Evolutionary conservation across 2,329 filamentous ascomycete species (phyloP).

Genomic region (Arthroderma sp.): DNA sequence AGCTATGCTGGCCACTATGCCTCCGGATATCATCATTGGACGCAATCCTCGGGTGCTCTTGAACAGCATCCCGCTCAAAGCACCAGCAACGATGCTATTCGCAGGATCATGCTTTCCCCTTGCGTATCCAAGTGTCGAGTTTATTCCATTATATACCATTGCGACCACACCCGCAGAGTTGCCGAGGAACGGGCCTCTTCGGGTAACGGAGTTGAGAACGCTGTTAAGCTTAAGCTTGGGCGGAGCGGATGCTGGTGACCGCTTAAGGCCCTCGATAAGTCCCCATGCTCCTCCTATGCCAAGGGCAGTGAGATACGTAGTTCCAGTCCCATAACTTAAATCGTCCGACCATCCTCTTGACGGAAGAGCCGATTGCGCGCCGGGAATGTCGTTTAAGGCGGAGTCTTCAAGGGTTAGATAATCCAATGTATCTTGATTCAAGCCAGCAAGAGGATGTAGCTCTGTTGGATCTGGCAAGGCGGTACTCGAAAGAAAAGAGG

Average conservation of each 20-base stretch:
- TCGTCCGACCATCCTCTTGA: conserved; percentile 97
- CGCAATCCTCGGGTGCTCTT: conserved; percentile 84
- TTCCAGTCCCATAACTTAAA: conserved; percentile 91
- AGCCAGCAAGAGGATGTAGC: conserved; percentile 82
- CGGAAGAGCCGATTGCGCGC: conserved; percentile 73
- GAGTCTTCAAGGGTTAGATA: conserved; percentile 93
- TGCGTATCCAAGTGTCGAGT: conserved; percentile 65
- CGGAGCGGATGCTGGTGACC: conserved; percentile 54
- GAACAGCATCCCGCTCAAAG: conserved; percentile 82
- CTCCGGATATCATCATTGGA: conserved; percentile 90
- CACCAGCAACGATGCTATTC: conserved; percentile 78
- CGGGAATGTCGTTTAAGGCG: conserved; percentile 71
- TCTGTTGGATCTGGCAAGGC: conserved; percentile 72
- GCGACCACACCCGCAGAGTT: conserved; percentile 94
- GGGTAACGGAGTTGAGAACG: conserved; percentile 84
- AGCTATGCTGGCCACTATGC: conserved; percentile 73
- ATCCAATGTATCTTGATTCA: conserved; percentile 86
- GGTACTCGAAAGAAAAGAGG: conserved; percentile 68
- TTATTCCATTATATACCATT: conserved; percentile 89
- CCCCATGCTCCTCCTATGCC: conserved; percentile 84
- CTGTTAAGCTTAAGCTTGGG: conserved; percentile 90
- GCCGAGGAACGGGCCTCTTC: conserved; percentile 84
- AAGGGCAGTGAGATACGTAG: conserved; percentile 82
- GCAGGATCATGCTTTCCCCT: conserved; percentile 78
- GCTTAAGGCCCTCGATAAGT: conserved; percentile 72